phyloP scores from a whole-genome alignment of 805 yeast genomes.

The Kuraishia piskuri region DNA sequence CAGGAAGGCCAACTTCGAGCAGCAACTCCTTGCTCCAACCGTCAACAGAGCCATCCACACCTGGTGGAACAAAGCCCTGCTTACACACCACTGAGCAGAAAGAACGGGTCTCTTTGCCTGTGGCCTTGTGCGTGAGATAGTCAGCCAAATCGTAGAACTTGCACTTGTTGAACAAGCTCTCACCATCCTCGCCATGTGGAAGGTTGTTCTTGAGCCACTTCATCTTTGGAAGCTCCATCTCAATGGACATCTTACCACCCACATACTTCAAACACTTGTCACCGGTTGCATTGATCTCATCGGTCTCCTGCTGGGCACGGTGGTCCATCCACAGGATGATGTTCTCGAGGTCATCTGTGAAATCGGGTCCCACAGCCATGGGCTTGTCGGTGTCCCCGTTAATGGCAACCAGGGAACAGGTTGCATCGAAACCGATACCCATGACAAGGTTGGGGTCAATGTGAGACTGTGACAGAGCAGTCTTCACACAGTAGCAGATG shows the following conservation, averaged over 20 bases:
- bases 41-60: slow-evolving; percentile 74
- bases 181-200: slow-evolving; percentile 38
- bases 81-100: slow-evolving; percentile 90
- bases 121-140: slow-evolving; percentile 84
- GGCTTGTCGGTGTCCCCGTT: slow-evolving; percentile 59
- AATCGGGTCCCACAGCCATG: slow-evolving; percentile 89
- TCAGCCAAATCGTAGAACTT: slow-evolving; percentile 93
- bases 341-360: slow-evolving; percentile 62
- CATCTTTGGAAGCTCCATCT: slow-evolving; percentile 96
- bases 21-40: slow-evolving; percentile 91
- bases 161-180: slow-evolving; percentile 37
- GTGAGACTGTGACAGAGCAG: slow-evolving; percentile 66
- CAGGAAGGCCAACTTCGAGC: slow-evolving; percentile 58
- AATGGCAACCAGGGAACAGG: slow-evolving; percentile 87
- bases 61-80: slow-evolving; percentile 89
- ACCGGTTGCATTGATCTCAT: slow-evolving; percentile 68
- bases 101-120: slow-evolving; percentile 80
- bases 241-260: slow-evolving; percentile 96
- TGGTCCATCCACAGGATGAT: slow-evolving; percentile 98
- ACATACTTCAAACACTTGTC: slow-evolving; percentile 82
- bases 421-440: slow-evolving; percentile 96
- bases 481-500: slow-evolving; percentile 73
- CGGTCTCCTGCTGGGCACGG: slow-evolving; percentile 78
- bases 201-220: slow-evolving; percentile 89
- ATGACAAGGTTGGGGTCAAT: slow-evolving; percentile 58